Evolutionary conservation across 2,329 filamentous ascomycete species (phyloP).

Genomic region (Diaporthe longicolla): DNA sequence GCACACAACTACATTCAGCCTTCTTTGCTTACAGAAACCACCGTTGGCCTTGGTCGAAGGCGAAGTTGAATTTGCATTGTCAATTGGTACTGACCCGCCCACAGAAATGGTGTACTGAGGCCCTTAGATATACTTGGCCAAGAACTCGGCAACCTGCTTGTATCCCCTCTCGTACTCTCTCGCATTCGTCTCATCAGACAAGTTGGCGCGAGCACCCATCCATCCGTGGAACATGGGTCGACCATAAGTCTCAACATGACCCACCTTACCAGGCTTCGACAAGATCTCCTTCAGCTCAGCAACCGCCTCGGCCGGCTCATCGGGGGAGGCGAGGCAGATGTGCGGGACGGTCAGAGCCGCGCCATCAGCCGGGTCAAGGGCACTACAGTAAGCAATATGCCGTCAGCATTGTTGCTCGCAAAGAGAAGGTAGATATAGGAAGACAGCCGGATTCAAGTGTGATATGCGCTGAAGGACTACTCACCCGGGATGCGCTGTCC

Average conservation of each 20-base stretch:
- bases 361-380: conserved; percentile 58
- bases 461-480: not conserved
- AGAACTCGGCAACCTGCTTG: conserved; percentile 59
- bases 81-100: not conserved
- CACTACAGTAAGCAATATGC: conserved; percentile 40
- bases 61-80: not conserved
- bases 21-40: too few relatives aligned
- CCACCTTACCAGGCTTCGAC: conserved; percentile 54
- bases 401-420: not conserved
- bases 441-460: not conserved
- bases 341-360: conserved; percentile 61
- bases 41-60: too few relatives aligned
- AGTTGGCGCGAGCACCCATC: conserved; percentile 68
- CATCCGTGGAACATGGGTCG: conserved; percentile 68
- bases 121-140: conserved; percentile 53
- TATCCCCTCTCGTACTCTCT: conserved; percentile 66
- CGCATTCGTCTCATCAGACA: conserved; percentile 60
- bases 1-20: not conserved
- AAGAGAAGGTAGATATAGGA: not conserved
- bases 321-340: conserved; percentile 64
- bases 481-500: conserved; percentile 52
- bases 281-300: conserved; percentile 60
- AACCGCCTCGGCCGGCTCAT: conserved; percentile 61
- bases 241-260: conserved; percentile 63
- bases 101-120: not conserved